Percentiles rank a stretch among this genome's conserved stretches.
Evolutionary conservation across 805 yeast genomes (phyloP).

Genomic region (Ogataea ganodermae): DNA sequence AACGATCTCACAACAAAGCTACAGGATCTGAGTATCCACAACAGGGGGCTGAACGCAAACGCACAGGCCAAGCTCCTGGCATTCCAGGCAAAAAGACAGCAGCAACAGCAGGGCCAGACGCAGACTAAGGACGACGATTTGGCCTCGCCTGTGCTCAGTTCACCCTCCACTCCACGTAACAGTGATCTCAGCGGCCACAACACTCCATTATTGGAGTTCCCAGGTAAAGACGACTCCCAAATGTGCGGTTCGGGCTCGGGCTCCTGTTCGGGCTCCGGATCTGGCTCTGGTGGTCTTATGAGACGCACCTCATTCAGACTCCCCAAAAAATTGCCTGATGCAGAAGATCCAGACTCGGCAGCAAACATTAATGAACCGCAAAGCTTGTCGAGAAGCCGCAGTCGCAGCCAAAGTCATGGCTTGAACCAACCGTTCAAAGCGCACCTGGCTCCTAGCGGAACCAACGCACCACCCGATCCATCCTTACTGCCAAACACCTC

Average conservation of each 20-base stretch:
- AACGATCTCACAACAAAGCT: conserved; percentile 19
- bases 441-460: background rate
- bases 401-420: conserved; percentile 21
- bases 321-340: conserved; percentile 21
- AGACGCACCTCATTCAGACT: conserved; percentile 31
- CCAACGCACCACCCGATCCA: background rate
- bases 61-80: conserved; percentile 86
- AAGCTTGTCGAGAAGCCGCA: conserved; percentile 17
- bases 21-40: conserved; percentile 29
- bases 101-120: conserved; percentile 23
- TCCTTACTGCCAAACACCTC: background rate
- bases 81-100: conserved; percentile 78
- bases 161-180: conserved; percentile 27
- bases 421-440: conserved; percentile 1
- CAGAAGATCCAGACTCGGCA: conserved; percentile 45
- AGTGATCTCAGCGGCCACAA: conserved; percentile 19
- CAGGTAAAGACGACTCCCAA: conserved; percentile 10
- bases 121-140: conserved; percentile 7
- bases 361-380: conserved; percentile 30
- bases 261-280: background rate
- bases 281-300: conserved; percentile 13
- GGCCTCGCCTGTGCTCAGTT: conserved; percentile 12
- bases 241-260: background rate
- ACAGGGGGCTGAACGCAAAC: conserved; percentile 59
- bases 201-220: conserved; percentile 20